Conservation (phyloP, 176 grass and related monocot genomes). For the Aechmea fasciata region DNA sequence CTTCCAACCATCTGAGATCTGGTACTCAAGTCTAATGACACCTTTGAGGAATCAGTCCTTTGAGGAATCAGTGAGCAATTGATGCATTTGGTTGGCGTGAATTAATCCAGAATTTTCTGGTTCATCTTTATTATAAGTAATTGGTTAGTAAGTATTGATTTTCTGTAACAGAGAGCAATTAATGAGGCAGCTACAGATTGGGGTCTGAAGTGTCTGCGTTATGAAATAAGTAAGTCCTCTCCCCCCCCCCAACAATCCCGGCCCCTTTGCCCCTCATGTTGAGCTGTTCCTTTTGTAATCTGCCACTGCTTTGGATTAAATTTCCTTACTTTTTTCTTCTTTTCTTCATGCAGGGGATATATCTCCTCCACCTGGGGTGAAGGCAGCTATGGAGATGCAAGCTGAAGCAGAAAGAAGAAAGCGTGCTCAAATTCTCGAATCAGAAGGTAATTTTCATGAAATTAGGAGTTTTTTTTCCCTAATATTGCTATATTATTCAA, state of each 20-base stretch:
- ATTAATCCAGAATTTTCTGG: neutral
- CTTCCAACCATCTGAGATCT: too few relatives aligned
- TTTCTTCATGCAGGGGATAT: conserved; percentile 61
- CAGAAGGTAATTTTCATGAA: conserved; percentile 60
- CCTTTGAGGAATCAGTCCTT: neutral
- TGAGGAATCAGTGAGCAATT: neutral
- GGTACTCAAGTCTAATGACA: too few relatives aligned
- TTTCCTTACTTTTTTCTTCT: neutral
- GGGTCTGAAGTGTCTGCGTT: conserved; percentile 91
- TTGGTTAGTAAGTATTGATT: neutral
- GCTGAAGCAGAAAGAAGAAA: conserved; percentile 96
- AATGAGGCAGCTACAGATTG: conserved; percentile 81
- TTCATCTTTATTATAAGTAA: neutral
- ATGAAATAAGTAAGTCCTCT: conserved; percentile 68
- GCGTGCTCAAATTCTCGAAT: conserved; percentile 87
- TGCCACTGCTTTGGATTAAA: conserved; percentile 18
- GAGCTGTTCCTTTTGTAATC: conserved; percentile 6
- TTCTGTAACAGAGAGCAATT: conserved; percentile 56
- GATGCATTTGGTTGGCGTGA: neutral
- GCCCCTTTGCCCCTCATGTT: neutral
- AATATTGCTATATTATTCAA: neutral
- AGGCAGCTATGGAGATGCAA: conserved; percentile 97
- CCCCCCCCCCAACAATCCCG: neutral
- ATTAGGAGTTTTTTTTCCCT: neutral
- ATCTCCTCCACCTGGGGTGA: conserved; percentile 70